Evolutionary conservation across 441 rosid species (phyloP), one percentile per base, ranked within the genome.

Genomic region (Rhodomyrtus psidioides): DNA sequence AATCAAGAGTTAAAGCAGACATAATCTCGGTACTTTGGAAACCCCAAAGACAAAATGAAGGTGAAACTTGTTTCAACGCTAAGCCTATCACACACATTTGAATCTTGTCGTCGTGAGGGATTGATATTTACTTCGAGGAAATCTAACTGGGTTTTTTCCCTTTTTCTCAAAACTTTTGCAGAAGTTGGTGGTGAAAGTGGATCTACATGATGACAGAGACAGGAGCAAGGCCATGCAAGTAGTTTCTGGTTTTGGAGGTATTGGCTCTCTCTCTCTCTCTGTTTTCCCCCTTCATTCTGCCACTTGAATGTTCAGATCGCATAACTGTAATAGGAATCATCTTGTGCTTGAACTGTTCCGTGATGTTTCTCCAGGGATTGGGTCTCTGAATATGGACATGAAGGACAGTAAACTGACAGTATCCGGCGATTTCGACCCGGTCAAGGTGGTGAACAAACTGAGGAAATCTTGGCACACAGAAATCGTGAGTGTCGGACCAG

Each of bases 361-460:
- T 51, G 49, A 79, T 44, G 3, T 54, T 82, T 81, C 53, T 82
- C 23, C 83, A 86, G 88, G 86, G 9, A 51, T 86, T 7, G 81
- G 14, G n/a, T 86, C 88, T 26, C 9, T 86, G 55, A 23, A 16
- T 2, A 21, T 86, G 6, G 76, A 83, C 79, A 14, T 8, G 82
- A 46, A 49, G 56, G 82, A 86, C 42, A 24, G 30, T 79, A 83
- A 83, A 65, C 24, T 86, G n/a, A 86, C 88, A 1, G 88, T 86
- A 24, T 30, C 59, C 16, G 88, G 88, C n/a, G 85, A 56, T 1
- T 60, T 86, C 30, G 88, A 86, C 53, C 85, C 86, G 0, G 24
- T 86, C 28, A 9, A 75, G 76, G 76, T 86, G 58, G 82, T 76
- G 46, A 30, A 0, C 57, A 86, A 86, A 58, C 75, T 86, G 30